Evolutionary conservation across 2,329 filamentous ascomycete species (phyloP).

Genomic region (Microsporum ferrugineum): DNA sequence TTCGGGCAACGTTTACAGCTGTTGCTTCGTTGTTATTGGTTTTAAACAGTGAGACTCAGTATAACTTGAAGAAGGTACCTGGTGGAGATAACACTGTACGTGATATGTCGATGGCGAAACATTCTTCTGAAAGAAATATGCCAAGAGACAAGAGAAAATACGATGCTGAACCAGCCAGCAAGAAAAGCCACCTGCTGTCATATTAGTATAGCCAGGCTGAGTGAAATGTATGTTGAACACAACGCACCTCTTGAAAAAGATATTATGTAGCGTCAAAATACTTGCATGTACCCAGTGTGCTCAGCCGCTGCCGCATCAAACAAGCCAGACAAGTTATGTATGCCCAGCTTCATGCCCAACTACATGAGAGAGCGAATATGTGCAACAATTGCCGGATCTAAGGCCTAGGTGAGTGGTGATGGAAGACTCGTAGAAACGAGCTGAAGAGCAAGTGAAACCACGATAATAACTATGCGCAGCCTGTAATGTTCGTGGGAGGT

Average conservation of each 20-base stretch:
- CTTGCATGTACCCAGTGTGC: background rate
- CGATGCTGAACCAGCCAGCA: background rate
- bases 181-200: background rate
- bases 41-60: background rate
- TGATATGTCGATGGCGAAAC: background rate
- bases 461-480: background rate
- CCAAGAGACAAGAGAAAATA: background rate
- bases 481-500: background rate
- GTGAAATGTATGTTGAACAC: background rate
- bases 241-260: background rate
- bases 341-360: background rate
- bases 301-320: background rate
- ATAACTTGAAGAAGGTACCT: background rate
- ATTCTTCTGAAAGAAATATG: background rate
- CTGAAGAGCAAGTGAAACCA: background rate
- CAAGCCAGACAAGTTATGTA: background rate
- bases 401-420: background rate
- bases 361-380: background rate
- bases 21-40: background rate
- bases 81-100: background rate
- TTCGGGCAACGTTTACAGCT: background rate
- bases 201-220: background rate
- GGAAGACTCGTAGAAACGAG: background rate
- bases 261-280: background rate
- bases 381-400: background rate